phyloP scores from a whole-genome alignment of 2,329 filamentous ascomycete genomes.

The Xylaria hypoxylon region DNA sequence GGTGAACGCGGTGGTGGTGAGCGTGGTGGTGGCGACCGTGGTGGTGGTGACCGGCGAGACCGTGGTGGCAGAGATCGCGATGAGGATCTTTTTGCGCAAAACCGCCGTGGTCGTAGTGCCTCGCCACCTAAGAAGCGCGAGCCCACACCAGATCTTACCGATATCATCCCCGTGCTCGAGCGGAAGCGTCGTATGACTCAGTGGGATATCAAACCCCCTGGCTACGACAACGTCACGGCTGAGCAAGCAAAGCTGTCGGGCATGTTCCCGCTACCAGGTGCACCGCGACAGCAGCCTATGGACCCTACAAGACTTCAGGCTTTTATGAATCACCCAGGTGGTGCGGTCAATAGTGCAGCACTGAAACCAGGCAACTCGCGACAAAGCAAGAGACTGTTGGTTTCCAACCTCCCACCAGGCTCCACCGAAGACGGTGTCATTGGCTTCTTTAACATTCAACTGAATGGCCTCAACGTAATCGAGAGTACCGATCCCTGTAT shows the following conservation, averaged over 20 bases:
- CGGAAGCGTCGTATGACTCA: conserved; percentile 94
- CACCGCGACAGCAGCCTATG: conserved; percentile 93
- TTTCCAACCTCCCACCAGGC: conserved; percentile 81
- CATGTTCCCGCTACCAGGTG: conserved; percentile 98
- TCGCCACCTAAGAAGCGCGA: conserved; percentile 90
- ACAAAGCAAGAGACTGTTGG: conserved; percentile 91
- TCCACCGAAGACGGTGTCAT: conserved; percentile 81
- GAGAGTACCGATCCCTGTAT: conserved; percentile 86
- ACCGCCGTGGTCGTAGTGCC: conserved; percentile 77
- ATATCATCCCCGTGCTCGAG: conserved; percentile 83
- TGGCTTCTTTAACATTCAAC: conserved; percentile 93
- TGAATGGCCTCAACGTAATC: conserved; percentile 96
- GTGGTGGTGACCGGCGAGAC: conserved; percentile 55
- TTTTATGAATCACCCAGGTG: conserved; percentile 91
- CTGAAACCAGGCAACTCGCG: conserved; percentile 93
- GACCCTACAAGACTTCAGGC: conserved; percentile 93
- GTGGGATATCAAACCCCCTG: conserved; percentile 99
- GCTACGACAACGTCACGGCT: conserved; percentile 97
- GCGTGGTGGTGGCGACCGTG: conserved; percentile 56
- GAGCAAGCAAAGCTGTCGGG: conserved; percentile 98
- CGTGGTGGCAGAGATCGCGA: conserved; percentile 60
- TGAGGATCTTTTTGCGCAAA: conserved; percentile 61
- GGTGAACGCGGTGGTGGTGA: conserved; percentile 56
- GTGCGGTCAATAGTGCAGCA: conserved; percentile 76
- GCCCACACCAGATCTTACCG: conserved; percentile 93